Base-by-base conservation (phyloP, 148 eudicot species). In the Silene conica region DNA sequence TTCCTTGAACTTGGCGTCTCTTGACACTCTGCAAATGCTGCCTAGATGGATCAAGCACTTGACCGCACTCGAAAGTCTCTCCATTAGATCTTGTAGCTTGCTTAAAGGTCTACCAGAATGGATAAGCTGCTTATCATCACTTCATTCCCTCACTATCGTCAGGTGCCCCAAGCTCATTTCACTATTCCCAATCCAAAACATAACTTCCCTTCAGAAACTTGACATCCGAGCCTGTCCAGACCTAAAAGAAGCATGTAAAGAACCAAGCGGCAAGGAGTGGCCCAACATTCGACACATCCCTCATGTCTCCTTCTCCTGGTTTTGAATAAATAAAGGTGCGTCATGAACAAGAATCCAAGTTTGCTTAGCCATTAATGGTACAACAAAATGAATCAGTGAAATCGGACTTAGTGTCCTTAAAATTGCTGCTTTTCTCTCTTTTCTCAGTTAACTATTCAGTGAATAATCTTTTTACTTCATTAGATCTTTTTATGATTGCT, bases 101-200 rank as follows among this genome's bases (percentile, higher is more conserved):
- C 5, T 59, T 11, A 8, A 59, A 59, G 4, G 25, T 8, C 12
- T 59, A 59, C 63, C 63, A 10, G 63, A 59, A 59, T 59, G 63
- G 63, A 59, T 59, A 20, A 59, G 63, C 13, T 20, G 63, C 63
- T 59, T 59, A 59, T 59, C 63, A 22, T 59, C 63, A 6, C 63
- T 59, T 20, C 63, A 20, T 8, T 21, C 26, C 28, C 63, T 59
- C 0, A 14, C 0, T 0, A 21, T 59, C 4, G 28, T 11, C 0
- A 1, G 0, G 9, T 21, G 63, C 13, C 4, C 9, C 4, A 2
- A 3, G 28, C 11, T 59, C 14, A 12, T 7, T 1, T 20, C 28
- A 59, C 63, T 23, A 1, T 28, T 3, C 11, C 11, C 63, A 59
- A 59, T 59, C 3, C 63, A 59, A 23, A 0, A 9, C 0, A 9